Evolutionary conservation across 192 early-diverging fungal species (phyloP), one percentile per base, ranked within the genome.

Genomic region (Lobosporangium transversale): DNA sequence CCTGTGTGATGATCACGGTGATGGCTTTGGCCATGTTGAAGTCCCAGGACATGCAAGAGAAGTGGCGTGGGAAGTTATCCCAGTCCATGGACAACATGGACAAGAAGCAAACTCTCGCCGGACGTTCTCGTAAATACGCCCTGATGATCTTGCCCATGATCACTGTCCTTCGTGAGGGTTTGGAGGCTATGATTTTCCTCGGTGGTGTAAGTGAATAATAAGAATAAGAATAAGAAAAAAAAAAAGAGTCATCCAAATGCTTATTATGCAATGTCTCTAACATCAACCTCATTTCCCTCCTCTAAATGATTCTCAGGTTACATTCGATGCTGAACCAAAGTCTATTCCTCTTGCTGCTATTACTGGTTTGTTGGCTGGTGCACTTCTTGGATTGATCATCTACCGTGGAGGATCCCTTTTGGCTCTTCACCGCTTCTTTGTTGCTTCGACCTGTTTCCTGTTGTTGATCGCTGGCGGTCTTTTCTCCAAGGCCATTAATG

Each of bases 181-280:
- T 97, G 12, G 95, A 97, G 70, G 89, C 93, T n/a, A 84, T 97
- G 23, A 87, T 97, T 11, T 93, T 97, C 80, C 82, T 97, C 49
- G 94, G 88, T 56, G 95, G 95, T 53, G 93, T 93, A 79, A 80
- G 80, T 79, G 20, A n/a, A n/a, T n/a, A n/a, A n/a, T n/a, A n/a
- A n/a, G n/a, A n/a, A n/a, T n/a, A n/a, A n/a, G n/a, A n/a, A n/a
- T n/a, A n/a, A n/a, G n/a, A n/a, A n/a, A n/a, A n/a, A n/a, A n/a
- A n/a, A n/a, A n/a, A n/a, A n/a, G n/a, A n/a, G n/a, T n/a, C n/a
- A n/a, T n/a, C n/a, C n/a, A n/a, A n/a, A n/a, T n/a, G n/a, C n/a
- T n/a, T n/a, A n/a, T n/a, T n/a, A n/a, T n/a, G n/a, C n/a, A n/a
- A n/a, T n/a, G n/a, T 15, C 12, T 9, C 4, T 24, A 21, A 24